Evolutionary conservation across 192 early-diverging fungal genomes (phyloP).

Genomic region (Podila epigama): DNA sequence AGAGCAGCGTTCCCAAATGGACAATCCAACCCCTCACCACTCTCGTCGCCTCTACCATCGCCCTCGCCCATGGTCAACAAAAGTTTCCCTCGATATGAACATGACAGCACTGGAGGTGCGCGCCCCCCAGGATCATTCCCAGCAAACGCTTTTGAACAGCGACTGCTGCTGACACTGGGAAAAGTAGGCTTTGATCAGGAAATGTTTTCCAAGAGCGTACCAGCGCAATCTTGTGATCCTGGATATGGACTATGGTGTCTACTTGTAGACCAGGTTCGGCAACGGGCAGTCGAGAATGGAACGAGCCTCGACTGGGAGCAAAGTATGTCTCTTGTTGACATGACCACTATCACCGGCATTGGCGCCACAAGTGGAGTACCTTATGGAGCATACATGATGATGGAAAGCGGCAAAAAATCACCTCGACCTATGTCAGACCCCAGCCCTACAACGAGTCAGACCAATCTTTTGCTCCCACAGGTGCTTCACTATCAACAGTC

Average conservation of each 20-base stretch:
- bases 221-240: conserved; percentile 63
- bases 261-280: conserved; percentile 53
- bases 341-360: neutral
- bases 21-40: conserved; percentile 18
- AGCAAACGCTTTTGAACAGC: conserved; percentile 55
- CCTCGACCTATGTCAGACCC: conserved; percentile 47
- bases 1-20: conserved; percentile 43
- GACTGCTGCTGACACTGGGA: conserved; percentile 53
- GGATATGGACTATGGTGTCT: conserved; percentile 76
- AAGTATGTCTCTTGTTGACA: conserved; percentile 29
- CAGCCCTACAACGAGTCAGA: conserved; percentile 35
- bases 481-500: neutral
- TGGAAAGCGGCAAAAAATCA: conserved; percentile 38
- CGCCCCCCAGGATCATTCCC: conserved; percentile 28
- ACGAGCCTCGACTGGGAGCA: conserved; percentile 44
- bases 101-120: conserved; percentile 4
- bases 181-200: conserved; percentile 66
- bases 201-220: conserved; percentile 60
- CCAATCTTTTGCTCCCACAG: conserved; percentile 23
- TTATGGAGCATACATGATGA: neutral
- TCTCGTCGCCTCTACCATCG: conserved; percentile 35
- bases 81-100: conserved; percentile 33
- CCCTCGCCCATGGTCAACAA: conserved; percentile 44
- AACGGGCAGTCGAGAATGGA: conserved; percentile 34
- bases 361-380: neutral